phyloP scores from a whole-genome alignment of 2,329 filamentous ascomycete species.

The Scytalidium lignicola region DNA sequence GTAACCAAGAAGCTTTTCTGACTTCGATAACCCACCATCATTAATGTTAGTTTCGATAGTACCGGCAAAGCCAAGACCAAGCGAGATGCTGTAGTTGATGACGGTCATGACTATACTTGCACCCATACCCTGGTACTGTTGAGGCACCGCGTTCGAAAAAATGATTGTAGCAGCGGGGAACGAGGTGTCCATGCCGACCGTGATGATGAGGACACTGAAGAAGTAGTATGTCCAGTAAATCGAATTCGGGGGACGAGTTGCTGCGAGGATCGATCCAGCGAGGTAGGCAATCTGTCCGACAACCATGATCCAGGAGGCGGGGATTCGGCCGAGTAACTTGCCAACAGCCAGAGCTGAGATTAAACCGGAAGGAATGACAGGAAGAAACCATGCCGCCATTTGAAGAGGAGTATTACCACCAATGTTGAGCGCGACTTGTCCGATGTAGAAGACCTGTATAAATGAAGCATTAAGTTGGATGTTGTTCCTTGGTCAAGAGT shows the following conservation, averaged over 20 bases:
- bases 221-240: slow-evolving; percentile 61
- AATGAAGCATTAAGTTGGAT: slow-evolving; percentile 23
- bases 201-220: slow-evolving; percentile 49
- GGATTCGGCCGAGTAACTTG: slow-evolving; percentile 5
- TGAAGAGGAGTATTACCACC: slow-evolving; percentile 7
- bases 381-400: slow-evolving; percentile 9
- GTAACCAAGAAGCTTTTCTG: slow-evolving; percentile 4
- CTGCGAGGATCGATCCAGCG: slow-evolving; percentile 33
- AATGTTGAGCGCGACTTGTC: slow-evolving; percentile 5
- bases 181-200: slow-evolving; percentile 60
- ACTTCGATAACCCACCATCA: slow-evolving; percentile 1
- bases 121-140: slow-evolving; percentile 44
- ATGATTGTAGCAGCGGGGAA: slow-evolving; percentile 59
- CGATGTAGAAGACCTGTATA: slow-evolving; percentile 6
- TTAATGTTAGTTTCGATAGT: slow-evolving; percentile 48
- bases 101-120: slow-evolving; percentile 56
- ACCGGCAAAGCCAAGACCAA: slow-evolving; percentile 61
- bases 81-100: slow-evolving; percentile 62
- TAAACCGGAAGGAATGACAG: slow-evolving; percentile 7
- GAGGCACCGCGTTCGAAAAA: slow-evolving; percentile 45
- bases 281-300: slow-evolving; percentile 29
- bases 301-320: slow-evolving; percentile 39
- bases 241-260: slow-evolving; percentile 45
- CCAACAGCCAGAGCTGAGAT: slow-evolving; percentile 8
- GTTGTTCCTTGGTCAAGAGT: slow-evolving; percentile 23